A percentile compares a stretch with the other conserved stretches of the same genome.
These are phyloP conservation scores for Chlorella variabilis DNA, from an alignment of 163 green algal genomes.

Conservation along the genomic window DNA sequence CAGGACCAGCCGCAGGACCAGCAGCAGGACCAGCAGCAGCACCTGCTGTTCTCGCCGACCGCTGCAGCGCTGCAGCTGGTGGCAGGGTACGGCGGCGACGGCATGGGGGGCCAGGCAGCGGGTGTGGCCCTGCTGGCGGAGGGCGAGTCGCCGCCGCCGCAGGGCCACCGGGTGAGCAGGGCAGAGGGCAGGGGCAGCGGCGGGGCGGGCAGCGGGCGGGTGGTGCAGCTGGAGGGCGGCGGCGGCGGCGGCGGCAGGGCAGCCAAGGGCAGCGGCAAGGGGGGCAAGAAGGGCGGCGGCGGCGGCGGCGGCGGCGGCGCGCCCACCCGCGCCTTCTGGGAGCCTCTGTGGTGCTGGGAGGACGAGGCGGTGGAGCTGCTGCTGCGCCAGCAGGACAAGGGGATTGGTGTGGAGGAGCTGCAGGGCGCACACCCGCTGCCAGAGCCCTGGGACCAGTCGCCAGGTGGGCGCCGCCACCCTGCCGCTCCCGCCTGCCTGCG, in stretches of 20 bases:
- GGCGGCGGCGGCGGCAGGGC: not conserved
- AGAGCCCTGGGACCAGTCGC: not conserved
- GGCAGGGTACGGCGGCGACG: not conserved
- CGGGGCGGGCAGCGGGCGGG: not conserved
- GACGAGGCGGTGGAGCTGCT: not conserved
- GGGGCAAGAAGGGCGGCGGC: not conserved
- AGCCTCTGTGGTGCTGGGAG: slow-evolving; percentile 20
- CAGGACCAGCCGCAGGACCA: too few relatives aligned
- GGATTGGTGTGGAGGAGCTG: slow-evolving; percentile 4
- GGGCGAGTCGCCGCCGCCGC: not conserved
- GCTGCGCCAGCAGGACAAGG: not conserved
- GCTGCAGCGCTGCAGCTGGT: not conserved
- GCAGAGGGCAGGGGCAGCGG: not conserved
- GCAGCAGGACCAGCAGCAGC: too few relatives aligned
- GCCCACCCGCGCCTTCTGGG: slow-evolving; percentile 2
- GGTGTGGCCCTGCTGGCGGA: too few relatives aligned
- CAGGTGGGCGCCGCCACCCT: not conserved
- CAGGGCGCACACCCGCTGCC: slow-evolving; percentile 6
- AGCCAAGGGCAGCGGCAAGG: not conserved
- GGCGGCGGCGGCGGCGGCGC: not conserved
- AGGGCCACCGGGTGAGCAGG: too few relatives aligned
- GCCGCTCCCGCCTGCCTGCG: too few relatives aligned
- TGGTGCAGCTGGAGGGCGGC: slow-evolving; percentile 1
- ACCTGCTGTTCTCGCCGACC: too few relatives aligned
- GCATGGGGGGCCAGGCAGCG: too few relatives aligned